A percentile compares a stretch with the other conserved stretches of the same genome.
Conservation (phyloP, 2,329 filamentous ascomycete genomes). For the Aspergillus brasiliensis region DNA sequence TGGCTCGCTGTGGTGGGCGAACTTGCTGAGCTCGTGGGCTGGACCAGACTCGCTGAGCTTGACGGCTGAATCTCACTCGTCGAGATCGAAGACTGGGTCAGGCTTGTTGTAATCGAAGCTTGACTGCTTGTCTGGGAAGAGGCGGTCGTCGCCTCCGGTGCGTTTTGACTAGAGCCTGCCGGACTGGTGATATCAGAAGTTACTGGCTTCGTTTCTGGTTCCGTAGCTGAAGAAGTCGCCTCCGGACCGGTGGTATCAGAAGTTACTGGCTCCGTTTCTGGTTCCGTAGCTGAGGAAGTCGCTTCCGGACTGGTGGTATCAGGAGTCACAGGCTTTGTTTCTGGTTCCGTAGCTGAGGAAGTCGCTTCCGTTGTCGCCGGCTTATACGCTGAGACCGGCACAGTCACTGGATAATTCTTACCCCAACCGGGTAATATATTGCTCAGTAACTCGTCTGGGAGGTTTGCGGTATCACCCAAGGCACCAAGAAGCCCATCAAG, state of each 20-base stretch:
- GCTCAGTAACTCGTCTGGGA: constrained; percentile 15
- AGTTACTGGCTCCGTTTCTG: too few species aligned
- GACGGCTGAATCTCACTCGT: neutral
- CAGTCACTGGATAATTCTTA: neutral
- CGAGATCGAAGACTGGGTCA: neutral
- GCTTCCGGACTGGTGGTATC: neutral
- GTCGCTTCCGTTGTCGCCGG: neutral
- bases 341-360: neutral
- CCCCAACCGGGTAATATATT: neutral
- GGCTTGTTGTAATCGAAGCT: neutral
- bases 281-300: too few species aligned
- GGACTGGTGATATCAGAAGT: too few species aligned
- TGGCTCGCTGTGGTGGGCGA: neutral
- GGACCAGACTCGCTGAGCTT: neutral
- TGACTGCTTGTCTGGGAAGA: neutral
- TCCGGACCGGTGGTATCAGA: too few species aligned
- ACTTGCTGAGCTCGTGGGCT: neutral
- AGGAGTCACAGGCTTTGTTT: neutral
- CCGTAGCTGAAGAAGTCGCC: too few species aligned
- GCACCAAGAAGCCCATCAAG: constrained; percentile 20
- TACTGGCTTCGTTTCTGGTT: too few species aligned
- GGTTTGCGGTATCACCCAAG: constrained; percentile 16
- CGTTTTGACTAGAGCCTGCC: neutral
- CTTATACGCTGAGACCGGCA: constrained; percentile 3
- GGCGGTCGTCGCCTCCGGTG: neutral